Conservation (phyloP, 176 grass and related monocot species). For the Carex littledalei region DNA sequence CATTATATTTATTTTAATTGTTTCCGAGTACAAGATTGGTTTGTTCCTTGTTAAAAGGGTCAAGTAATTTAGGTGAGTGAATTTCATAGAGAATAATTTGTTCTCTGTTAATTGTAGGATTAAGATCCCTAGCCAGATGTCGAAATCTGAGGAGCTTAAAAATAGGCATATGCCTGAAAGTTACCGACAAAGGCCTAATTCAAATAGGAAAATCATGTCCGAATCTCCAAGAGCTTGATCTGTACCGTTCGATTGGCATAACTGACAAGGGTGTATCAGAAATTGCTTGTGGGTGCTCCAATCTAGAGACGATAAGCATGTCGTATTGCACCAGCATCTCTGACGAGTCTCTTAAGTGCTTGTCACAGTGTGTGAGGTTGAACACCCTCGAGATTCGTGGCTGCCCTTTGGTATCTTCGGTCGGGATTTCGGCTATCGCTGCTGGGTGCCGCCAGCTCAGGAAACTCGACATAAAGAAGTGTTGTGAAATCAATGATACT, state of each 20-base stretch:
- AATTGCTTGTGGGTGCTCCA: slow-evolving; percentile 51
- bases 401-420: slow-evolving; percentile 43
- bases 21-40: not conserved
- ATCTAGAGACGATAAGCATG: slow-evolving; percentile 60
- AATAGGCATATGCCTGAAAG: slow-evolving; percentile 74
- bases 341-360: slow-evolving; percentile 40
- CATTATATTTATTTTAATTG: not conserved
- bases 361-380: slow-evolving; percentile 61
- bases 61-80: not conserved
- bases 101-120: slow-evolving; percentile 35
- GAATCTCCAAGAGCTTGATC: slow-evolving; percentile 64
- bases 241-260: slow-evolving; percentile 70
- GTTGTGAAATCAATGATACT: slow-evolving; percentile 54
- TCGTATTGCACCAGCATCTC: slow-evolving; percentile 78
- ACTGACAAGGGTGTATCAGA: slow-evolving; percentile 54
- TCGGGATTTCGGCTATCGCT: slow-evolving; percentile 47
- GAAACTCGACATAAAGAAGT: slow-evolving; percentile 83
- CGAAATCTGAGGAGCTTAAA: slow-evolving; percentile 62
- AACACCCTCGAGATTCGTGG: slow-evolving; percentile 68
- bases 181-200: slow-evolving; percentile 62
- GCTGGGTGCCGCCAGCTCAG: slow-evolving; percentile 50
- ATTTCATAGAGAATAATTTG: not conserved
- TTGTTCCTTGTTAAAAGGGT: not conserved
- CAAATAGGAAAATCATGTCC: slow-evolving; percentile 50
- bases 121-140: slow-evolving; percentile 56